Base-by-base conservation (phyloP, 2,329 filamentous ascomycete genomes). In the Tympanopsis confertula region DNA sequence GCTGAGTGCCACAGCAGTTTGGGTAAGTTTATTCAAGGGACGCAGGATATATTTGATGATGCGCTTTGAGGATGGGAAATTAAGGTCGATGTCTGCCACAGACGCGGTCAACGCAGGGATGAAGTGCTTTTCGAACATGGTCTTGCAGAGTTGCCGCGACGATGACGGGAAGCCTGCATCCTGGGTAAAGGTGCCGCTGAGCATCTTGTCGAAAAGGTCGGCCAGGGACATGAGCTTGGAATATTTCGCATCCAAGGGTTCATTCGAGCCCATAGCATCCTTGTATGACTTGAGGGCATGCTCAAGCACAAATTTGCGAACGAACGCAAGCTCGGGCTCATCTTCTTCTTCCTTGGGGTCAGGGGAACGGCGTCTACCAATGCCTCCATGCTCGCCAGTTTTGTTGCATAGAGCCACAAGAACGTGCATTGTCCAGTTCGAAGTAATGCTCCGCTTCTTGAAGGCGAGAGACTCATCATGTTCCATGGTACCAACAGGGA, bases 81-180 rank as follows among this genome's bases (percentile, higher is more conserved):
- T 94, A 43, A 98, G 74, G 54, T 95, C 91, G 42, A 98, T 82
- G 50, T 98, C 93, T 14, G 91, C 86, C 48, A 98, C 88, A 1
- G 93, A 94, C 12, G 80, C 76, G 2, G 91, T 96, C 41, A 98
- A 63, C 35, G 89, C 83, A 18, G 84, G 75, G 43, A 96, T 80
- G 55, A 91, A 94, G 39, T 93, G 87, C 63, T 96, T 98, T 61
- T 98, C 91, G 50, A 94, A 96, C 91, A 98, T 98, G 42, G 95
- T 78, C 47, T 87, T 86, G 22, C 86, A 82, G 47, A 98, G 73
- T 52, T 94, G 30, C 17, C 30, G 10, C 7, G 30, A 12, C 12
- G 30, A 33, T 7, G 30, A 10, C 15, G 30, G 30, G 30, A 10
- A 57, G 42, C 55, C 65, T 43, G 58, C 59, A 42, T 60, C 62